phyloP scores from a whole-genome alignment of 2,329 filamentous ascomycete species.

The Ampelomyces quisqualis region DNA sequence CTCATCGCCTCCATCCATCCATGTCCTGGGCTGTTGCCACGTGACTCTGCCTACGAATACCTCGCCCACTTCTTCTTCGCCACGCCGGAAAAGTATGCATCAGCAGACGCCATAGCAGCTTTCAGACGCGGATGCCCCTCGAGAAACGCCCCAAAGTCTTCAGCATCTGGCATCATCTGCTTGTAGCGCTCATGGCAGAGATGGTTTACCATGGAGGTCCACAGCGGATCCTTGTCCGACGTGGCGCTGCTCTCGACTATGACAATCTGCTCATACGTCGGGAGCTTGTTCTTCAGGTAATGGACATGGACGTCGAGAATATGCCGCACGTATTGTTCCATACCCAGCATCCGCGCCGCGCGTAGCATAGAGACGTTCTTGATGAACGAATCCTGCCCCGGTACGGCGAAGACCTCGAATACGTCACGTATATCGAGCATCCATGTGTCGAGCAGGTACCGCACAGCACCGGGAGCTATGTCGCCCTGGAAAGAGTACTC shows the following conservation, averaged over 20 bases:
- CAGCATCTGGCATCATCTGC: constrained; percentile 6
- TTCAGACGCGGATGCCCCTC: constrained; percentile 5
- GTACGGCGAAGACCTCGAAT: constrained; percentile 11
- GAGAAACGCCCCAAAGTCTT: constrained; percentile 8
- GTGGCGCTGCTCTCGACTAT: constrained; percentile 9
- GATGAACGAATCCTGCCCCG: constrained; percentile 3
- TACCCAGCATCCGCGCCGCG: constrained; percentile 14
- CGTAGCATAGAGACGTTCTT: constrained; percentile 11
- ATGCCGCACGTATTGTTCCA: constrained; percentile 14
- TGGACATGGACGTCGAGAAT: constrained; percentile 5
- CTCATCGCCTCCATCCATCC: no score
- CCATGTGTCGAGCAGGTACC: constrained; percentile 11
- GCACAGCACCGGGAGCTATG: constrained; percentile 7
- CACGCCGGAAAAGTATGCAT: no score
- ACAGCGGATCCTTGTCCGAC: constrained; percentile 13
- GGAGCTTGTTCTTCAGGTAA: constrained; percentile 13
- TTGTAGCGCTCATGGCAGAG: constrained; percentile 9
- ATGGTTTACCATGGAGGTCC: constrained; percentile 18
- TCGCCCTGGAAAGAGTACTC: constrained; percentile 5
- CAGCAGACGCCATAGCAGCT: constrained; percentile 6
- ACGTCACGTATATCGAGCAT: constrained; percentile 3
- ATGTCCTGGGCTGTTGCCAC: no score
- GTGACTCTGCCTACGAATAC: no score
- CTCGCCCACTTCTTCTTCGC: no score
- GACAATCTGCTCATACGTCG: constrained; percentile 16